Conservation (phyloP, 2,329 filamentous ascomycete genomes). For the Stenocarpella maydis region DNA sequence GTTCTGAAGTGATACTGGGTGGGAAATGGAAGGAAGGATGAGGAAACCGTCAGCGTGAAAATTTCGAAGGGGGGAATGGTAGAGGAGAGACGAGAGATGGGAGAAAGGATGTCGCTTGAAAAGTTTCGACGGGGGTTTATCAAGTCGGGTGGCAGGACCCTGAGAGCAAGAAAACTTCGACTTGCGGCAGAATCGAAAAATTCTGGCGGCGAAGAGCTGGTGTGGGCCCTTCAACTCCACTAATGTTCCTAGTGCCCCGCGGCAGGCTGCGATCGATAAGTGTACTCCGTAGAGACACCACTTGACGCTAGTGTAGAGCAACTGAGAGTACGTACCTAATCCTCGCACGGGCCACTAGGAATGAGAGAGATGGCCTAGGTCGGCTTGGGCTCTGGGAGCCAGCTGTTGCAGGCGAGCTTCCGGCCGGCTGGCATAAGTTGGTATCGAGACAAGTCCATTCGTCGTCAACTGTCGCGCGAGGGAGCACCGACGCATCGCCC, state of each 20-base stretch:
- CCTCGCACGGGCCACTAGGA: constrained; percentile 21
- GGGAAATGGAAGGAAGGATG: constrained; percentile 36
- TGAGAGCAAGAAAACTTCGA: constrained; percentile 31
- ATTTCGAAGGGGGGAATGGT: constrained; percentile 20
- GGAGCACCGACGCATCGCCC: constrained; percentile 24
- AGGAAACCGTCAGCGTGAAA: constrained; percentile 34
- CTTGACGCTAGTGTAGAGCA: too few species aligned
- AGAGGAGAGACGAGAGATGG: constrained; percentile 22
- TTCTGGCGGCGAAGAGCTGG: constrained; percentile 23
- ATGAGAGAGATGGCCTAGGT: neutral
- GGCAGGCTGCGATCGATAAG: constrained; percentile 29
- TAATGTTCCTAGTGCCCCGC: neutral
- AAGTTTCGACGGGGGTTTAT: constrained; percentile 19
- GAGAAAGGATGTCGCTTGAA: constrained; percentile 17
- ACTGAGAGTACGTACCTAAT: neutral
- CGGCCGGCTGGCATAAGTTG: constrained; percentile 24
- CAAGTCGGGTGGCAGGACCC: constrained; percentile 32
- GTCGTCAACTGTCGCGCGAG: constrained; percentile 25
- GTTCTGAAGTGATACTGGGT: constrained; percentile 18
- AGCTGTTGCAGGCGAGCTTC: constrained; percentile 3
- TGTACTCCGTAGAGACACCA: too few species aligned
- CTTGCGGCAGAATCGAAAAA: constrained; percentile 12
- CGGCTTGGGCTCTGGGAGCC: neutral
- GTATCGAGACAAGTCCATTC: constrained; percentile 32
- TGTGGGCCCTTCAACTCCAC: constrained; percentile 7